Percentiles rank a stretch among this genome's conserved stretches.
These are phyloP conservation scores for Hanseniaspora meyeri DNA, from an alignment of 805 yeast species.

Conservation along the genomic window DNA sequence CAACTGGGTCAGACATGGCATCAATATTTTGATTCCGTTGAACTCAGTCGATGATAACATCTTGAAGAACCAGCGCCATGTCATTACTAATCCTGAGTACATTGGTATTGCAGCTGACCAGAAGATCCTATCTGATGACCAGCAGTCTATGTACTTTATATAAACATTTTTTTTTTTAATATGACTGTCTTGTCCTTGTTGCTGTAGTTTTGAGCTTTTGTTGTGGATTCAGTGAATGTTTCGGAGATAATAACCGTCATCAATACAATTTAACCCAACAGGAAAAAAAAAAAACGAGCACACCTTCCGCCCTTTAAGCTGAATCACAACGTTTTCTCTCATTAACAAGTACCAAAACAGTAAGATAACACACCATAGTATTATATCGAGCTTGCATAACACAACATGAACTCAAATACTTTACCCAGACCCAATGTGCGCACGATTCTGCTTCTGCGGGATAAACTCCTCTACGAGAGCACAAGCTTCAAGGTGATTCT, in stretches of 20 bases:
- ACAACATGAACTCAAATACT: neutral
- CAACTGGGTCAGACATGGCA: constrained; percentile 2
- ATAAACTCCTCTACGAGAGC: constrained; percentile 7
- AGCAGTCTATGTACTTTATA: neutral
- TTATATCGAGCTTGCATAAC: no score
- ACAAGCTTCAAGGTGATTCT: constrained; percentile 2
- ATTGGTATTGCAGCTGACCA: neutral
- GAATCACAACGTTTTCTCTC: no score
- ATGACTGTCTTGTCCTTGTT: no score
- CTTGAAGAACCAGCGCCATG: neutral
- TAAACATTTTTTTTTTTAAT: no score
- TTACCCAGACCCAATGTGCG: constrained; percentile 10
- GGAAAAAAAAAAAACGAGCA: no score
- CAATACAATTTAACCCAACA: no score
- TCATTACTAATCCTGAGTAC: neutral
- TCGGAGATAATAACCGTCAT: no score
- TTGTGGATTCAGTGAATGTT: no score
- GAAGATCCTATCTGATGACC: neutral
- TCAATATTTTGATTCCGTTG: constrained; percentile 3
- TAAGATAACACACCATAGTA: no score
- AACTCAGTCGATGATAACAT: neutral
- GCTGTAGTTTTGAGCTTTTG: no score
- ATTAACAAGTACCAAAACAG: no score
- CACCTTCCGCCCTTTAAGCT: no score
- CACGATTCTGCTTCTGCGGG: constrained; percentile 4